Conservation (phyloP, 2,329 filamentous ascomycete genomes). For the Sphaerostilbella broomeana region DNA sequence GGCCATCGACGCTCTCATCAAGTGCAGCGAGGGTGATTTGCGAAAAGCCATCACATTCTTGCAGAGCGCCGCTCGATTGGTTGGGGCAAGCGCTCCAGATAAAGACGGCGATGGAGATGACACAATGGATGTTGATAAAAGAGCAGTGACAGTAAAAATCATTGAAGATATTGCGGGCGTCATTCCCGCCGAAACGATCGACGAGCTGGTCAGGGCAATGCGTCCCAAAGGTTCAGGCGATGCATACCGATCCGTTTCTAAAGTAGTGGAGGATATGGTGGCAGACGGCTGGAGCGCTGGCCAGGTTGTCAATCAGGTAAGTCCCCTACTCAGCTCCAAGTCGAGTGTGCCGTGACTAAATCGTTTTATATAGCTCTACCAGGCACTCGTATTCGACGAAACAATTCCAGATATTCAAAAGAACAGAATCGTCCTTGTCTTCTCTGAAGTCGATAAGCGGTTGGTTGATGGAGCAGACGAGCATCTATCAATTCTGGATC, state of each 20-base stretch:
- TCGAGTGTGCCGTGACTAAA: slow-evolving; percentile 16
- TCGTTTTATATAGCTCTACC: slow-evolving; percentile 57
- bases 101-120: slow-evolving; percentile 48
- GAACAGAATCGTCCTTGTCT: slow-evolving; percentile 79
- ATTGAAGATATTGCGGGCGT: slow-evolving; percentile 96
- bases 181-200: slow-evolving; percentile 70
- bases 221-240: slow-evolving; percentile 59
- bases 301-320: slow-evolving; percentile 75
- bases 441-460: slow-evolving; percentile 92
- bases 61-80: slow-evolving; percentile 86
- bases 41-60: slow-evolving; percentile 93
- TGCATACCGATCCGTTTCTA: slow-evolving; percentile 67
- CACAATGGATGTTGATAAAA: slow-evolving; percentile 55
- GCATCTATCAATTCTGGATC: slow-evolving; percentile 81
- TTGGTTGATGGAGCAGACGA: slow-evolving; percentile 93
- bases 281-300: slow-evolving; percentile 95
- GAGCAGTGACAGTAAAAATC: slow-evolving; percentile 64
- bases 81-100: slow-evolving; percentile 56
- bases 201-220: slow-evolving; percentile 65
- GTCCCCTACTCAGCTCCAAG: slow-evolving; percentile 12
- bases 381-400: slow-evolving; percentile 77
- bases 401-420: slow-evolving; percentile 78
- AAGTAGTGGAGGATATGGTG: slow-evolving; percentile 81
- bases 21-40: slow-evolving; percentile 87
- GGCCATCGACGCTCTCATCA: slow-evolving; percentile 75